These are phyloP conservation scores for Shiraia sp. DNA, from an alignment of 2,329 filamentous ascomycete species.

Conservation along the genomic window DNA sequence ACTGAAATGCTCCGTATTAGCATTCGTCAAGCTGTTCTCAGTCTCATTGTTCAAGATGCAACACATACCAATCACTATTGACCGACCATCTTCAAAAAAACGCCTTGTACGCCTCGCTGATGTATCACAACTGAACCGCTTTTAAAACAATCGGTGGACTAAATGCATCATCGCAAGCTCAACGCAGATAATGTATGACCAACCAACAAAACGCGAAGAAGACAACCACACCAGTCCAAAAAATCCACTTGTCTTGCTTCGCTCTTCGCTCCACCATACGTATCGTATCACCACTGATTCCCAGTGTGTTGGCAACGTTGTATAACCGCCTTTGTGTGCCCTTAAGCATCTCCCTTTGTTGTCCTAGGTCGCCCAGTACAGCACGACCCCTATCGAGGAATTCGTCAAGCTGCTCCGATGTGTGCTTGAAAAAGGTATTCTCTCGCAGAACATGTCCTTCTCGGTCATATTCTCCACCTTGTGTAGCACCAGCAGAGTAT, in stretches of 20 bases:
- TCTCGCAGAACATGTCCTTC: conserved; percentile 86
- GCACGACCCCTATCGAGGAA: conserved; percentile 90
- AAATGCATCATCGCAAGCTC: conserved; percentile 3
- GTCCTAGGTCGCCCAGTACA: conserved; percentile 82
- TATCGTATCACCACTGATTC: conserved; percentile 93
- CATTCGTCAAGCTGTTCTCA: neutral
- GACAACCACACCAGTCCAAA: conserved; percentile 80
- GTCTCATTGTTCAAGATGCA: too few species aligned
- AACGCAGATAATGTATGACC: conserved; percentile 78
- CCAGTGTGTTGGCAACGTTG: conserved; percentile 89
- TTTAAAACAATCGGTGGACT: neutral
- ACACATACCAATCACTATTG: too few species aligned
- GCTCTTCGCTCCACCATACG: conserved; percentile 92
- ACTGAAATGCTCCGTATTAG: neutral
- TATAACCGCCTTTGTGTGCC: conserved; percentile 90
- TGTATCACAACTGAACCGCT: neutral
- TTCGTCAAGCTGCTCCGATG: conserved; percentile 86
- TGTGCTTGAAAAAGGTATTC: conserved; percentile 81
- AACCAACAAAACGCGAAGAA: conserved; percentile 94
- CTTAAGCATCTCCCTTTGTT: conserved; percentile 94
- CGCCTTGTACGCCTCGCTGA: conserved; percentile 2
- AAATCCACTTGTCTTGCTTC: conserved; percentile 97
- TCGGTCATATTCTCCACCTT: conserved; percentile 62
- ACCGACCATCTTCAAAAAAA: neutral
- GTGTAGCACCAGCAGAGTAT: conserved; percentile 41